Conservation (phyloP, 2,329 filamentous ascomycete species). For the Trichoderma harzianum region DNA sequence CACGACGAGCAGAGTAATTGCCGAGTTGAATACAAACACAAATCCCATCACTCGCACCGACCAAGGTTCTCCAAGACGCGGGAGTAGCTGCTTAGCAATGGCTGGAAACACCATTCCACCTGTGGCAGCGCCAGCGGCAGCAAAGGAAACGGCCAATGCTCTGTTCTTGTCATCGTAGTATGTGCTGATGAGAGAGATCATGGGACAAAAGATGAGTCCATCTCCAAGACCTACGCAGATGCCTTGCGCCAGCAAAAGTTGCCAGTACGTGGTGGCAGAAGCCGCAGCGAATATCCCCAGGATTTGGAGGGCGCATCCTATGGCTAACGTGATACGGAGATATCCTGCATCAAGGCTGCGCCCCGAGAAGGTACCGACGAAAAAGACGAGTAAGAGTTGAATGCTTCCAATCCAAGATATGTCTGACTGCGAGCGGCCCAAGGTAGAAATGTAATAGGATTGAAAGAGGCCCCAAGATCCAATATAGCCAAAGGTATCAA, state of each 20-base stretch:
- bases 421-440: constrained; percentile 41
- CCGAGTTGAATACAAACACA: background rate
- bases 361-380: constrained; percentile 52
- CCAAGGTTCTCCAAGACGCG: constrained; percentile 31
- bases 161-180: constrained; percentile 56
- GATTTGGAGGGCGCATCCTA: constrained; percentile 41
- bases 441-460: constrained; percentile 45
- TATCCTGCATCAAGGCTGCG: constrained; percentile 53
- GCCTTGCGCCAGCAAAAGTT: constrained; percentile 55
- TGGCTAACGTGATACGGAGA: constrained; percentile 42
- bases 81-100: constrained; percentile 29
- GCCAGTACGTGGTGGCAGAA: constrained; percentile 52
- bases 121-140: constrained; percentile 57
- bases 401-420: constrained; percentile 57
- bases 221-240: constrained; percentile 56
- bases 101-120: constrained; percentile 57
- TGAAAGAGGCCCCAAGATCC: constrained; percentile 58
- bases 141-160: constrained; percentile 59
- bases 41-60: background rate
- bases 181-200: constrained; percentile 61
- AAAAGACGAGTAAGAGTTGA: constrained; percentile 54
- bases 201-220: constrained; percentile 62
- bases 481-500: constrained; percentile 42
- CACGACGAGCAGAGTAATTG: background rate
- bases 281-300: constrained; percentile 40